These are phyloP conservation scores for Ramalina peruviana DNA, from an alignment of 495 filamentous ascomycete species.

Conservation along the genomic window DNA sequence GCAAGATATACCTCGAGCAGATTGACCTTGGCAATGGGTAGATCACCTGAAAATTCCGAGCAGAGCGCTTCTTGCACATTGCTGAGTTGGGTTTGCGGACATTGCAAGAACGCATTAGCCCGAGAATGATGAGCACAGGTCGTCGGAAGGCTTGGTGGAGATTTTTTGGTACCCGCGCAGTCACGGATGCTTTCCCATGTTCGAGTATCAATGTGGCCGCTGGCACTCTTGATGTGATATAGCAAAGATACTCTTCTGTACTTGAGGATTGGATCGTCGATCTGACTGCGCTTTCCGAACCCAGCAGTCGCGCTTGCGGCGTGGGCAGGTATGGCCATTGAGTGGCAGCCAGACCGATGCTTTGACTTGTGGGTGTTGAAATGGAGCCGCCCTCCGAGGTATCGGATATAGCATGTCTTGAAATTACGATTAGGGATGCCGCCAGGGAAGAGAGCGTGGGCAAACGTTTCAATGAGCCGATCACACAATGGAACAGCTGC, in stretches of 20 bases:
- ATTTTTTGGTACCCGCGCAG: not conserved
- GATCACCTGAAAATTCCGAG: constrained; percentile 3
- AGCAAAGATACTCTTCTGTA: constrained; percentile 11
- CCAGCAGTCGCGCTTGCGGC: constrained; percentile 16
- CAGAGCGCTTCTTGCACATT: constrained; percentile 3
- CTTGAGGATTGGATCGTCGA: constrained; percentile 11
- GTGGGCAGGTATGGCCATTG: constrained; percentile 12
- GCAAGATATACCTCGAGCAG: constrained; percentile 12
- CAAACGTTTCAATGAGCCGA: constrained; percentile 4
- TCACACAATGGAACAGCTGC: constrained; percentile 14
- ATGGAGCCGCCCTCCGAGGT: constrained; percentile 14
- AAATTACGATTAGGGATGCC: constrained; percentile 16
- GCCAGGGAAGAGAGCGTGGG: constrained; percentile 14
- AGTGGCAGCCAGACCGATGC: constrained; percentile 13
- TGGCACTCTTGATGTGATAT: constrained; percentile 11
- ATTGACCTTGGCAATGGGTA: constrained; percentile 15
- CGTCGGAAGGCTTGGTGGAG: not conserved
- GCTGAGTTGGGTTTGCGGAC: constrained; percentile 1
- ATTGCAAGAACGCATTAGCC: not conserved
- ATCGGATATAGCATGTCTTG: constrained; percentile 12
- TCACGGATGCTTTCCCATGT: not conserved
- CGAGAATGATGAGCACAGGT: not conserved
- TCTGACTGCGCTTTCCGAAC: constrained; percentile 7
- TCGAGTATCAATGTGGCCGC: constrained; percentile 6
- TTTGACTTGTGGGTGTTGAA: constrained; percentile 8